These are phyloP conservation scores for Fusarium pseudoanthophilum DNA, from an alignment of 2,329 filamentous ascomycete genomes.

Conservation along the genomic window DNA sequence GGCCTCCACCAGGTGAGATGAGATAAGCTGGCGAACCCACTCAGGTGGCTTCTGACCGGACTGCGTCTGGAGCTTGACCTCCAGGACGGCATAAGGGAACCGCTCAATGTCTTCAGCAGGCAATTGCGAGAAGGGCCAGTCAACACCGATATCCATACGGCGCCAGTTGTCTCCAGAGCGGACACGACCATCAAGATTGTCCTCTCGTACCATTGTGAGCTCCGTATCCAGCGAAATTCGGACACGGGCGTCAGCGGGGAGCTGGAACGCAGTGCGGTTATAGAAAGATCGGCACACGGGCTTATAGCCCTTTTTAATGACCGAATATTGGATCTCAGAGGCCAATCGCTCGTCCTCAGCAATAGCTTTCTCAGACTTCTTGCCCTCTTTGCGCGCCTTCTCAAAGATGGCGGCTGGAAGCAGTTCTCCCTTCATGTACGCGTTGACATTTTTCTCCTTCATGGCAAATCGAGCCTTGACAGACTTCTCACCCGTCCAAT, in stretches of 20 bases:
- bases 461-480: constrained; percentile 95
- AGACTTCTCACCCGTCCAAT: constrained; percentile 99
- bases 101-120: constrained; percentile 85
- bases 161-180: constrained; percentile 92
- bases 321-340: constrained; percentile 91
- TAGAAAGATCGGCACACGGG: constrained; percentile 97
- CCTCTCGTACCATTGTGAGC: constrained; percentile 92
- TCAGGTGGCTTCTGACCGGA: constrained; percentile 93
- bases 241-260: constrained; percentile 94
- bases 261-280: constrained; percentile 96
- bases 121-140: constrained; percentile 92
- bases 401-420: constrained; percentile 92
- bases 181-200: constrained; percentile 84
- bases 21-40: constrained; percentile 93
- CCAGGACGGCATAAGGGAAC: constrained; percentile 95
- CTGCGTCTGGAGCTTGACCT: constrained; percentile 98
- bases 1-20: constrained; percentile 96
- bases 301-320: constrained; percentile 85
- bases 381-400: constrained; percentile 93
- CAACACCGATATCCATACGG: constrained; percentile 96
- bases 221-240: constrained; percentile 98
- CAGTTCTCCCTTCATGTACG: constrained; percentile 85
- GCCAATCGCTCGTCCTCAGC: constrained; percentile 90
- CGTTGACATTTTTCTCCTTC: constrained; percentile 98
- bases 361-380: constrained; percentile 92